phyloP scores from a whole-genome alignment of 495 filamentous ascomycete species.

The Trichoderma gamsii region DNA sequence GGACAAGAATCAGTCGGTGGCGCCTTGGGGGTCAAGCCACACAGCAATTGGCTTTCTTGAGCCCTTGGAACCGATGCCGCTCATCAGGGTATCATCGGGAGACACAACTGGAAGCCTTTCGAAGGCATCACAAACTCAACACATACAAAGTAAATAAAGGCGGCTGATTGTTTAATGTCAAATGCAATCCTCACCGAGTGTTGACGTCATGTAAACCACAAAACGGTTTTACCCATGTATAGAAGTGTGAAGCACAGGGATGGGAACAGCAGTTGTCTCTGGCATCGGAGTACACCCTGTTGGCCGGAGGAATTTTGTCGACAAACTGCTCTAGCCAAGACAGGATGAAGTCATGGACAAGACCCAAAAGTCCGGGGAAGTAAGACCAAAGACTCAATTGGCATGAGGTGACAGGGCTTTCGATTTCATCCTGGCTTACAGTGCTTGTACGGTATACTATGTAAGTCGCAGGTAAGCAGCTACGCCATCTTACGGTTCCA shows the following conservation, averaged over 20 bases:
- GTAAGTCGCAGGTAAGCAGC: neutral
- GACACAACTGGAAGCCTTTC: neutral
- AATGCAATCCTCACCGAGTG: neutral
- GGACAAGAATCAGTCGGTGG: neutral
- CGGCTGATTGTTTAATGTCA: neutral
- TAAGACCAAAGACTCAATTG: neutral
- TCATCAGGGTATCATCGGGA: neutral
- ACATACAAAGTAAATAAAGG: neutral
- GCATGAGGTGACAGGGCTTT: neutral
- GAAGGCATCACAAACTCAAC: neutral
- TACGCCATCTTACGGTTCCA: neutral
- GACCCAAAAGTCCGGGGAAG: neutral
- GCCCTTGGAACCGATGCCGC: neutral
- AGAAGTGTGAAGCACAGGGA: too few relatives aligned
- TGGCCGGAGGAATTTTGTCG: neutral
- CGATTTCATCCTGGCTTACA: neutral
- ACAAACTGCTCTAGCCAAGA: neutral
- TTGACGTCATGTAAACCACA: slow-evolving; percentile 1
- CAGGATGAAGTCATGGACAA: slow-evolving; percentile 3
- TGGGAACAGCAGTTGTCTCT: neutral
- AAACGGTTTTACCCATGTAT: neutral
- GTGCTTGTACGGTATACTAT: slow-evolving; percentile 6
- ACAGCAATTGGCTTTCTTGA: neutral
- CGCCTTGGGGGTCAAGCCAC: slow-evolving; percentile 4
- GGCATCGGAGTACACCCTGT: neutral